Evolutionary conservation across 1,284 basidiomycete species (phyloP).

Genomic region (Ceratobasidium sp.): DNA sequence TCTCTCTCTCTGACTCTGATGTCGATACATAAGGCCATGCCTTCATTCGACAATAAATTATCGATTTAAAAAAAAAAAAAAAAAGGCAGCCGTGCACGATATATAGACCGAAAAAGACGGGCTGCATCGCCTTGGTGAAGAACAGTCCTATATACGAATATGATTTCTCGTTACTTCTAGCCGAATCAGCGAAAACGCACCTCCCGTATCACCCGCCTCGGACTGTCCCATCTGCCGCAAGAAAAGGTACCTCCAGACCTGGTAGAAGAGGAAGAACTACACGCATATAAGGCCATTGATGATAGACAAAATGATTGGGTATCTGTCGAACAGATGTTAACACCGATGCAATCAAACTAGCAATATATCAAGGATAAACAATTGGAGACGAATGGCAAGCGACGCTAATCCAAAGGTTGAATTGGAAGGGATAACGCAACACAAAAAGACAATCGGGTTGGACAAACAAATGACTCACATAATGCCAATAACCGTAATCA

Average conservation of each 20-base stretch:
- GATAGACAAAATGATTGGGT: constrained; percentile 93
- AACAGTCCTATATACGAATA: constrained; percentile 75
- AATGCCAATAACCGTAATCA: constrained; percentile 52
- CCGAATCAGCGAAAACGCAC: constrained; percentile 45
- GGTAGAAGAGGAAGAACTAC: constrained; percentile 87
- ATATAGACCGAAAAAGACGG: constrained; percentile 94
- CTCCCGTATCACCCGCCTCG: constrained; percentile 80
- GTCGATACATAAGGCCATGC: no score
- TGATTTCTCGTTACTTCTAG: no score
- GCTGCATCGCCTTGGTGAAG: constrained; percentile 94
- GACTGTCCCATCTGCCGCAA: constrained; percentile 84
- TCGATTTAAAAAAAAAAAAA: constrained; percentile 67
- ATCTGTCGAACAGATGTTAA: constrained; percentile 60
- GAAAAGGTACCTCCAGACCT: constrained; percentile 91
- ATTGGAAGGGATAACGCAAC: neutral
- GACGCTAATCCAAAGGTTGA: constrained; percentile 51
- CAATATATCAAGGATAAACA: no score
- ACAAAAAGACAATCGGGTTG: neutral
- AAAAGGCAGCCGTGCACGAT: constrained; percentile 85
- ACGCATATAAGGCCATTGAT: constrained; percentile 90
- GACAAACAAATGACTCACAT: neutral
- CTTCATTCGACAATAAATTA: no score
- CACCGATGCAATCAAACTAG: no score
- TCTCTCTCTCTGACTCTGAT: no score
- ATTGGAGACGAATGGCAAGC: no score